Conservation (phyloP, 164 flowering plant genomes). For the Berberis vulgaris region DNA sequence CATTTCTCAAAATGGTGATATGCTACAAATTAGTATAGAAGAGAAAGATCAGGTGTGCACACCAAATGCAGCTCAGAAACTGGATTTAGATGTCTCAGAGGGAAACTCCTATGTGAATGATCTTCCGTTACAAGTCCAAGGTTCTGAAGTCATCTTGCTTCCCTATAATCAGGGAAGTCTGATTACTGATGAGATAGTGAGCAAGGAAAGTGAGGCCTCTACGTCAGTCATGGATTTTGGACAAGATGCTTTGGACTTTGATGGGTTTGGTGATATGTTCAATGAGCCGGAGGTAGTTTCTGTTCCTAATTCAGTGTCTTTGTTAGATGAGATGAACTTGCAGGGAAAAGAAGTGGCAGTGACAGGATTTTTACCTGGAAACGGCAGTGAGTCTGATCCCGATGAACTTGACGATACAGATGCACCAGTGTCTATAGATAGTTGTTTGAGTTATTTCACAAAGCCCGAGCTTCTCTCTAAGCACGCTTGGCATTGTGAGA, state of each 20-base stretch:
- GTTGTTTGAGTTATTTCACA: constrained; percentile 64
- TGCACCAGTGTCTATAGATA: constrained; percentile 76
- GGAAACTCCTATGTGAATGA: constrained; percentile 28
- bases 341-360: constrained; percentile 23
- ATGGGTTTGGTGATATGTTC: constrained; percentile 77
- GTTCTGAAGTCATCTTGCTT: constrained; percentile 50
- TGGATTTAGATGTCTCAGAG: constrained; percentile 13
- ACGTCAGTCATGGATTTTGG: constrained; percentile 26
- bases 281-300: constrained; percentile 62
- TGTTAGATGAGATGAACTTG: constrained; percentile 15
- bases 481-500: constrained; percentile 92
- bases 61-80: constrained; percentile 16
- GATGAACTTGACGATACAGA: constrained; percentile 77
- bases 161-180: constrained; percentile 56
- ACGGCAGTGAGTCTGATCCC: constrained; percentile 73
- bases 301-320: constrained; percentile 12
- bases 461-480: constrained; percentile 82
- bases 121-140: constrained; percentile 43
- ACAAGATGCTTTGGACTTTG: constrained; percentile 51
- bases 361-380: constrained; percentile 31
- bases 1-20: constrained; percentile 8
- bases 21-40: constrained; percentile 12
- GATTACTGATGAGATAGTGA: constrained; percentile 9
- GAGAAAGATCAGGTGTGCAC: constrained; percentile 13
- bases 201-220: constrained; percentile 37